These are phyloP conservation scores for Eucalyptus shirleyi DNA, from an alignment of 345 rosid species.

Conservation along the genomic window DNA sequence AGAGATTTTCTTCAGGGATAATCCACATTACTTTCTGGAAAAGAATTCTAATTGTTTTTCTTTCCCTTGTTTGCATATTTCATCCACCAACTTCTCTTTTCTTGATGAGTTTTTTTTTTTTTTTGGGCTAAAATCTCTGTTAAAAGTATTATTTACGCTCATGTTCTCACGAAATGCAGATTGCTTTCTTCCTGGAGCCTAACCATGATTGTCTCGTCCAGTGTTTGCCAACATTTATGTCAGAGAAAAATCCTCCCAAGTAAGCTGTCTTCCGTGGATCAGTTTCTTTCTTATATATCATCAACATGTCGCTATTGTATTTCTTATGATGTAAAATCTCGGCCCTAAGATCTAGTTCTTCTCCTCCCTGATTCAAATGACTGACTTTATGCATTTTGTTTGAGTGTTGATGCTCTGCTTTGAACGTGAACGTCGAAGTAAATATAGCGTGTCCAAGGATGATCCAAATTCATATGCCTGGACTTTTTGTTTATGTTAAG, in stretches of 20 bases:
- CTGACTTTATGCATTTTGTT: not conserved
- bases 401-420: no score
- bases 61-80: not conserved
- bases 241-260: conserved; percentile 62
- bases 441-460: no score
- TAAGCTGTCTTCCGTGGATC: conserved; percentile 9
- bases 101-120: not conserved
- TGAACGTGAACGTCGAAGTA: no score
- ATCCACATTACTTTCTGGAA: no score
- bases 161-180: conserved; percentile 21
- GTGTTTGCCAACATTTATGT: conserved; percentile 82
- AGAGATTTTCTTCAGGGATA: no score
- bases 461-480: no score
- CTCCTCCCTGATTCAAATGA: not conserved
- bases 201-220: conserved; percentile 75
- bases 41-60: not conserved
- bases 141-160: not conserved
- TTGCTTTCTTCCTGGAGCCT: conserved; percentile 73
- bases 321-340: not conserved
- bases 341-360: not conserved
- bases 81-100: not conserved
- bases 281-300: not conserved
- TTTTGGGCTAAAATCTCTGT: not conserved
- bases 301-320: not conserved
- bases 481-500: no score